Percentiles rank a stretch among this genome's conserved stretches.
These are phyloP conservation scores for Avena insularis DNA, from an alignment of 176 grass and related monocot species.

Conservation along the genomic window DNA sequence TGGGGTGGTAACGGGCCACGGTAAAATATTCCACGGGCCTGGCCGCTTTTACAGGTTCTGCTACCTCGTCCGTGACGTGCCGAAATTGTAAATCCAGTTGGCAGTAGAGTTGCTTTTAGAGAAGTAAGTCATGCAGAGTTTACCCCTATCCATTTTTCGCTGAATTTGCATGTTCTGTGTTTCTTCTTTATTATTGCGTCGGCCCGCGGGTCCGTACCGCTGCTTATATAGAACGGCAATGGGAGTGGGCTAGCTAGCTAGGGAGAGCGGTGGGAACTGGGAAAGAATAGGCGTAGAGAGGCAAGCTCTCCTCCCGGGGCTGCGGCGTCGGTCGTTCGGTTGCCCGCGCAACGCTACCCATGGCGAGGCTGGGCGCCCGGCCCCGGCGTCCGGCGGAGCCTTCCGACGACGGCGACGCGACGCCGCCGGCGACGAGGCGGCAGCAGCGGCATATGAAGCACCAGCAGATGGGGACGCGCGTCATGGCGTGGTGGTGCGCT, in stretches of 20 bases:
- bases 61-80: no score
- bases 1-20: no score
- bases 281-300: not conserved
- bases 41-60: no score
- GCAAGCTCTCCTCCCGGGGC: constrained; percentile 24
- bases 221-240: not conserved
- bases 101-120: no score
- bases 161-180: not conserved
- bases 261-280: not conserved
- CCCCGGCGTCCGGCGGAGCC: constrained; percentile 41
- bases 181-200: not conserved
- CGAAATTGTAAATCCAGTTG: no score
- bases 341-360: constrained; percentile 13
- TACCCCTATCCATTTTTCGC: not conserved
- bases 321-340: not conserved
- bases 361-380: constrained; percentile 48
- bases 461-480: constrained; percentile 50
- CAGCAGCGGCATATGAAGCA: not conserved
- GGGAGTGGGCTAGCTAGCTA: not conserved
- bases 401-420: not conserved
- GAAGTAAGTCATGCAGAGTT: no score
- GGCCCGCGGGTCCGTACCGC: not conserved
- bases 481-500: constrained; percentile 93
- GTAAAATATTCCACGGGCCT: no score
- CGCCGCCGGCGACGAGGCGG: not conserved